A percentile compares a stretch with the other conserved stretches of the same genome.
phyloP scores from a whole-genome alignment of 208 protist genomes.

The Leishmania amazonensis region DNA sequence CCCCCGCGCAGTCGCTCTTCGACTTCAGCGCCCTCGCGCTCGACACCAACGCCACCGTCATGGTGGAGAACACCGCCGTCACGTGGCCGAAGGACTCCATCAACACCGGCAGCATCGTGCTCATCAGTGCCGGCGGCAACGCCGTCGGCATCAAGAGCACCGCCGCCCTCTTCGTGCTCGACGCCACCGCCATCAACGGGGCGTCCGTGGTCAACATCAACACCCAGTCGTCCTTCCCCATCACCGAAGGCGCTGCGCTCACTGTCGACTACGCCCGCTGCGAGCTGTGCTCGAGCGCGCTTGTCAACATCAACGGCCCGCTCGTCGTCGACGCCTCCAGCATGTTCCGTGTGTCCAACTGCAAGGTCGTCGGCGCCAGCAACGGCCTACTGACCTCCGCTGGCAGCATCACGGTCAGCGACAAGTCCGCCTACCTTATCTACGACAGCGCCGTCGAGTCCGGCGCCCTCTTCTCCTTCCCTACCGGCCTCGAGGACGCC shows the following conservation, averaged over 20 bases:
- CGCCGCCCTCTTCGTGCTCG: constrained; percentile 19
- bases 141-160: constrained; percentile 4
- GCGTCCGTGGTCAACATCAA: constrained; percentile 13
- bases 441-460: not conserved
- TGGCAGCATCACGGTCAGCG: constrained; percentile 5
- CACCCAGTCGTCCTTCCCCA: constrained; percentile 11
- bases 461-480: constrained; percentile 15
- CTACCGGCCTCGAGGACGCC: not conserved
- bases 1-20: constrained; percentile 23
- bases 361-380: not conserved
- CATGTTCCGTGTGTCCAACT: constrained; percentile 18
- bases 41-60: constrained; percentile 15
- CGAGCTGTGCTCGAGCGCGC: constrained; percentile 9
- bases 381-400: constrained; percentile 8
- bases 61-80: constrained; percentile 18
- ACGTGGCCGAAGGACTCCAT: constrained; percentile 6
- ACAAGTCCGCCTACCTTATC: constrained; percentile 18
- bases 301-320: constrained; percentile 6
- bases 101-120: constrained; percentile 13
- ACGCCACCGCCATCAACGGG: constrained; percentile 15
- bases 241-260: constrained; percentile 10
- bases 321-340: constrained; percentile 16
- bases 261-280: constrained; percentile 18
- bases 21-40: constrained; percentile 23
- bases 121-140: constrained; percentile 15